Evolutionary conservation across 2,329 filamentous ascomycete species (phyloP), one percentile per base, ranked within the genome.

Genomic region (Aspergillus pseudoterreus): DNA sequence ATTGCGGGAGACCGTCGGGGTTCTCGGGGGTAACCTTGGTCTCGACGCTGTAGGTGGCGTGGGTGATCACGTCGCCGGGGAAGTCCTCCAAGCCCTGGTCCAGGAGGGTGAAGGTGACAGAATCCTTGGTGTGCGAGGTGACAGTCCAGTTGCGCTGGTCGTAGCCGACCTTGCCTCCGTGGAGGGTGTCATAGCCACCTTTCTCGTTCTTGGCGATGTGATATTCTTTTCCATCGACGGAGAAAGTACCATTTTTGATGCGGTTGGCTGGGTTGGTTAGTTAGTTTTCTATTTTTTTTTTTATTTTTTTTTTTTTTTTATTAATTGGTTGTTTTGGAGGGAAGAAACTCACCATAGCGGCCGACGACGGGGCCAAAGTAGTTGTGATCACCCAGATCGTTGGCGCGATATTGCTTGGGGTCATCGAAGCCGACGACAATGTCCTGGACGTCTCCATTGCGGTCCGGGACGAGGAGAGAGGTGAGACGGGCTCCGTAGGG

Each of bases 231-330:
- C 71, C 74, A 48, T 78, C 74, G 51, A 82, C 68, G 19, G 70
- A 70, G 63, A 82, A 82, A 3, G 78, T 81, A 47, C 78, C 77
- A 52, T 82, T 82, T 69, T 76, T 80, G 65, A 80, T 80, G 36
- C 78, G 75, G 60, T 81, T 81, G 51, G 78, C 35, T 38, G 35
- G 35, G 6, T 6, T 38, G 15, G 14, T n/a, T n/a, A 38, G 35
- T 38, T 36, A 5, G 24, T 27, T 9, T 8, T 19, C 19, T 19
- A 19, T 22, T 22, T n/a, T n/a, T n/a, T n/a, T n/a, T n/a, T n/a
- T n/a, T n/a, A n/a, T n/a, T n/a, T n/a, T n/a, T n/a, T n/a, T n/a
- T n/a, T n/a, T n/a, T n/a, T n/a, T n/a, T n/a, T n/a, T n/a, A n/a
- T n/a, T n/a, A n/a, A n/a, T 30, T 10, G 6, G 8, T 30, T 30